Evolutionary conservation across 179 eudicot species (phyloP).

Genomic region (Spinacia oleracea): DNA sequence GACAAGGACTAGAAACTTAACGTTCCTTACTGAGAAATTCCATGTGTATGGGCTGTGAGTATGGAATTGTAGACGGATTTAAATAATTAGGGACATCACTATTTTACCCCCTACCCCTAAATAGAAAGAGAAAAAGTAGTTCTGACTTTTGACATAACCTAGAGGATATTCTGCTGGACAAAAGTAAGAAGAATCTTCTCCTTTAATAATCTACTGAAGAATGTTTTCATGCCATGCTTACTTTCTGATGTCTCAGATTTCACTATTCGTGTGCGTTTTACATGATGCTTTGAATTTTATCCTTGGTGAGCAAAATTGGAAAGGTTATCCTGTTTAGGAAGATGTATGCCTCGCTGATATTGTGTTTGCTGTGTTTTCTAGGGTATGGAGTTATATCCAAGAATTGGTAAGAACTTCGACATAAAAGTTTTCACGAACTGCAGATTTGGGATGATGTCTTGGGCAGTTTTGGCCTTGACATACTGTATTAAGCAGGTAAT

Average conservation of each 20-base stretch:
- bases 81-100: neutral
- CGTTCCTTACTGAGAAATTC: neutral
- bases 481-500: slow-evolving; percentile 94
- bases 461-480: slow-evolving; percentile 97
- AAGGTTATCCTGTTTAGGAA: neutral
- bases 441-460: slow-evolving; percentile 99
- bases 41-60: neutral
- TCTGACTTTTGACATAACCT: too few relatives aligned
- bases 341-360: slow-evolving; percentile 7
- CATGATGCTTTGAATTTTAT: neutral
- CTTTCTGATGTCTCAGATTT: neutral
- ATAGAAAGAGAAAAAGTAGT: too few relatives aligned
- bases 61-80: neutral
- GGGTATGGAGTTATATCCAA: slow-evolving; percentile 99
- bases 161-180: neutral
- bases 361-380: slow-evolving; percentile 30
- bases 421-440: slow-evolving; percentile 95
- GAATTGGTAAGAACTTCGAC: slow-evolving; percentile 89
- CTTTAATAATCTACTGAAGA: too few relatives aligned
- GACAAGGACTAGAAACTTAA: neutral
- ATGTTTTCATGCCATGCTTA: too few relatives aligned
- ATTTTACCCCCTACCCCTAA: neutral
- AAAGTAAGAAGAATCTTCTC: neutral
- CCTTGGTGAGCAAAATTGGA: neutral
- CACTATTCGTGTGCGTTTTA: neutral